phyloP scores from a whole-genome alignment of 257 asterid species.

The Galeopsis tetrahit region DNA sequence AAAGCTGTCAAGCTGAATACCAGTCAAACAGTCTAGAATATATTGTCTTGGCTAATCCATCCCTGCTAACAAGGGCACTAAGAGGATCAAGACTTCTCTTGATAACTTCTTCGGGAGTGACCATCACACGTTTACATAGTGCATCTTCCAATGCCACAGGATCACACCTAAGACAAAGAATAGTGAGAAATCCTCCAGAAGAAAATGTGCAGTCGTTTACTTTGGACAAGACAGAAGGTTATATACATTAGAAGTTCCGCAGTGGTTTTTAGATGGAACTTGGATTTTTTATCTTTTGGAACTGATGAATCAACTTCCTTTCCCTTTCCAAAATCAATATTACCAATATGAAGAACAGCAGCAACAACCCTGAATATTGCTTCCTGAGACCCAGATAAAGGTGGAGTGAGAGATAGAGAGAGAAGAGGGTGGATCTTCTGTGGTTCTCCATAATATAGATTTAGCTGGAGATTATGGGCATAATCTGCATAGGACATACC shows the following conservation, averaged over 20 bases:
- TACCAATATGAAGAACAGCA: slow-evolving; percentile 91
- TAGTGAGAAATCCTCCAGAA: slow-evolving; percentile 37
- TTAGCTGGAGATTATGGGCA: slow-evolving; percentile 2
- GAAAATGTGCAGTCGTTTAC: slow-evolving; percentile 38
- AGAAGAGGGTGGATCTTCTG: slow-evolving; percentile 19
- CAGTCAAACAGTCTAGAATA: slow-evolving; percentile 96
- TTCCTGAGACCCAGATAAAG: slow-evolving; percentile 62
- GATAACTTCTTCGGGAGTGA: slow-evolving; percentile 98
- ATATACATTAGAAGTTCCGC: slow-evolving; percentile 88
- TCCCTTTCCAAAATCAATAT: slow-evolving; percentile 89
- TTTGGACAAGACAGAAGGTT: slow-evolving; percentile 42
- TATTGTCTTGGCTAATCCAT: slow-evolving; percentile 91
- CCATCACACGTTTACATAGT: slow-evolving; percentile 94
- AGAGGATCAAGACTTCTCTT: slow-evolving; percentile 97
- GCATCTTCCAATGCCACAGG: slow-evolving; percentile 89
- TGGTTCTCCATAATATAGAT: slow-evolving; percentile 14
- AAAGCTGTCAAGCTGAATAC: slow-evolving; percentile 48
- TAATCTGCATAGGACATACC: slow-evolving; percentile 45
- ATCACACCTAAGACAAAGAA: slow-evolving; percentile 73
- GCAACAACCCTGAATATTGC: slow-evolving; percentile 98
- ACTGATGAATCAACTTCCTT: slow-evolving; percentile 86
- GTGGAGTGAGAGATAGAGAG: slow-evolving; percentile 20
- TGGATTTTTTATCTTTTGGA: slow-evolving; percentile 78
- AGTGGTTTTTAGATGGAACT: slow-evolving; percentile 82
- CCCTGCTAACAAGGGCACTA: slow-evolving; percentile 90